Percentiles rank a stretch among this genome's conserved stretches.
These are phyloP conservation scores for Aspergillus bertholletiae DNA, from an alignment of 495 filamentous ascomycete genomes.

Conservation along the genomic window DNA sequence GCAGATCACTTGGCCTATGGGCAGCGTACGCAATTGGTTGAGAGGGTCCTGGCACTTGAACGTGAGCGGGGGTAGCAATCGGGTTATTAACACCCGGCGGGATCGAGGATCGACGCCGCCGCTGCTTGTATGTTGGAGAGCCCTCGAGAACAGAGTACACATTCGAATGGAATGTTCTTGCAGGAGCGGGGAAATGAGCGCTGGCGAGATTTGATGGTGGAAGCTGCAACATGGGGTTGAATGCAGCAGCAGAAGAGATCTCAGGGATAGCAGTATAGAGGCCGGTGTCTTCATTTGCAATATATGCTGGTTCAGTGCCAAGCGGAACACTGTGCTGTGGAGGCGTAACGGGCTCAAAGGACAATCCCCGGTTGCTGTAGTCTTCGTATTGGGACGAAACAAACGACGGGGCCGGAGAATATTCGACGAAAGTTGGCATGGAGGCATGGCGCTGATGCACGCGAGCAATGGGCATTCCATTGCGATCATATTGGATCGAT, in stretches of 20 bases:
- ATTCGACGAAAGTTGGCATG: slow-evolving; percentile 96
- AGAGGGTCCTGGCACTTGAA: slow-evolving; percentile 32
- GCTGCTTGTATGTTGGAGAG: slow-evolving; percentile 97
- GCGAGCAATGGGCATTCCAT: slow-evolving; percentile 78
- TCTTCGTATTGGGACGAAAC: slow-evolving; percentile 96
- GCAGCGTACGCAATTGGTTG: slow-evolving; percentile 50
- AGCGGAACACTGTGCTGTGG: slow-evolving; percentile 81
- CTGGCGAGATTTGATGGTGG: slow-evolving; percentile 81
- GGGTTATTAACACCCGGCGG: slow-evolving; percentile 67
- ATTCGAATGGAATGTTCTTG: slow-evolving; percentile 72
- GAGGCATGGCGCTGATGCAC: slow-evolving; percentile 89
- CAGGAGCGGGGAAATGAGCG: slow-evolving; percentile 63
- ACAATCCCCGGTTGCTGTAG: slow-evolving; percentile 93
- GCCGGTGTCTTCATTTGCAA: slow-evolving; percentile 94
- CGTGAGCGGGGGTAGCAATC: slow-evolving; percentile 53
- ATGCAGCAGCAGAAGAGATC: slow-evolving; percentile 50
- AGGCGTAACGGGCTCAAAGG: slow-evolving; percentile 93
- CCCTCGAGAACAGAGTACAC: slow-evolving; percentile 96
- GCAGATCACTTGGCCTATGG: slow-evolving; percentile 78
- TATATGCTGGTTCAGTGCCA: slow-evolving; percentile 86
- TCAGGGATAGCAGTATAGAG: slow-evolving; percentile 94
- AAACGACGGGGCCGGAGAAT: slow-evolving; percentile 95
- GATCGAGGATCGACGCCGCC: slow-evolving; percentile 87
- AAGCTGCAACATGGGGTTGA: slow-evolving; percentile 85
- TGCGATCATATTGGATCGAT: slow-evolving; percentile 82